Evolutionary conservation across 768 basidiomycete species (phyloP).

Genomic region (Stropharia rugosoannulata): DNA sequence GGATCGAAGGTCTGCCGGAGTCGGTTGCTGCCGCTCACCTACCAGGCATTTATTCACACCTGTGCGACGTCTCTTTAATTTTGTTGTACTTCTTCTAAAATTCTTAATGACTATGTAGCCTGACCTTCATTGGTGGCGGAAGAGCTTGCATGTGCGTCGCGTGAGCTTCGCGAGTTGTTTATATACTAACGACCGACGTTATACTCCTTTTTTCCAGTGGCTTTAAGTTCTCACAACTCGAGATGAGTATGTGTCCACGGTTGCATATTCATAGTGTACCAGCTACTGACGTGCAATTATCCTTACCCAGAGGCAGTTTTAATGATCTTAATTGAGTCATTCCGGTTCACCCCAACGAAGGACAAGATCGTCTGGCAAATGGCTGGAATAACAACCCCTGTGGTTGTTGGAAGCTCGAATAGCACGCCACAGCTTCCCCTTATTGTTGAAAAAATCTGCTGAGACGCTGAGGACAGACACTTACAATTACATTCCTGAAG

Average conservation of each 20-base stretch:
- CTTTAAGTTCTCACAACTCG: slow-evolving; percentile 9
- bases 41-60: slow-evolving; percentile 23
- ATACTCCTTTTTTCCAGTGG: background rate
- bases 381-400: slow-evolving; percentile 7
- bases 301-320: slow-evolving; percentile 7
- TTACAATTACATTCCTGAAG: no score
- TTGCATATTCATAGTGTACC: background rate
- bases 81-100: background rate
- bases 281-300: background rate
- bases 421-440: slow-evolving; percentile 4
- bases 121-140: slow-evolving; percentile 41
- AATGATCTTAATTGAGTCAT: slow-evolving; percentile 6
- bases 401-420: background rate
- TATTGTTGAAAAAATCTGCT: background rate
- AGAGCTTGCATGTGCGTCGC: slow-evolving; percentile 43
- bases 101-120: slow-evolving; percentile 1
- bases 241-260: background rate
- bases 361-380: slow-evolving; percentile 12
- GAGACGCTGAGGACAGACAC: no score
- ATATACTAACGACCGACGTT: slow-evolving; percentile 5
- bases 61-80: slow-evolving; percentile 10
- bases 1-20: slow-evolving; percentile 23
- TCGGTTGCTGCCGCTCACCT: slow-evolving; percentile 17
- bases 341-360: slow-evolving; percentile 5
- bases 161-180: background rate